phyloP scores from a whole-genome alignment of 345 rosid species.

The Citrus reticulata region DNA sequence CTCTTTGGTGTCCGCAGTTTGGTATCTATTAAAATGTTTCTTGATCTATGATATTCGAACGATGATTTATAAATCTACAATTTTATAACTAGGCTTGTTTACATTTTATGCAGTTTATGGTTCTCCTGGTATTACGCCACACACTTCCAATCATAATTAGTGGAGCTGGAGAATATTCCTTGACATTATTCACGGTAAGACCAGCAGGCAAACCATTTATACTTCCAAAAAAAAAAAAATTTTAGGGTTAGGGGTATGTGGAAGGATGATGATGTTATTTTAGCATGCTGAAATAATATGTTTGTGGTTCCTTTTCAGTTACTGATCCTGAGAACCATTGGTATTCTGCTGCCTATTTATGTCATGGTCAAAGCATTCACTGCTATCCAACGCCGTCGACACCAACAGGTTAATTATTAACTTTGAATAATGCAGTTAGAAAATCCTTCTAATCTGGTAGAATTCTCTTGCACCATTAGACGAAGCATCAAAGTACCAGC shows the following conservation, averaged over 20 bases:
- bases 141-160: slow-evolving; percentile 58
- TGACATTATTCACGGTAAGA: slow-evolving; percentile 56
- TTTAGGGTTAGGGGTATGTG: neutral
- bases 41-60: neutral
- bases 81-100: neutral
- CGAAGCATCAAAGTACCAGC: neutral
- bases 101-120: slow-evolving; percentile 49
- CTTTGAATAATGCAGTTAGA: neutral
- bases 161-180: slow-evolving; percentile 52
- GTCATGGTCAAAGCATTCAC: slow-evolving; percentile 48
- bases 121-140: slow-evolving; percentile 66
- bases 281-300: neutral
- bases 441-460: neutral
- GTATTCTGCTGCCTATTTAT: slow-evolving; percentile 61
- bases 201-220: neutral
- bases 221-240: neutral
- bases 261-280: neutral
- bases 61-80: neutral
- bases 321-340: slow-evolving; percentile 50
- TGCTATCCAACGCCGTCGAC: slow-evolving; percentile 42
- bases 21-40: neutral
- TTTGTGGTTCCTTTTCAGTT: slow-evolving; percentile 32
- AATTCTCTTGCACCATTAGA: neutral
- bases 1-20: neutral
- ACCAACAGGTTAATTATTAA: slow-evolving; percentile 33